A percentile compares a stretch with the other conserved stretches of the same genome.
Evolutionary conservation across 2,329 filamentous ascomycete species (phyloP).

Genomic region (Xylariaceae sp.): DNA sequence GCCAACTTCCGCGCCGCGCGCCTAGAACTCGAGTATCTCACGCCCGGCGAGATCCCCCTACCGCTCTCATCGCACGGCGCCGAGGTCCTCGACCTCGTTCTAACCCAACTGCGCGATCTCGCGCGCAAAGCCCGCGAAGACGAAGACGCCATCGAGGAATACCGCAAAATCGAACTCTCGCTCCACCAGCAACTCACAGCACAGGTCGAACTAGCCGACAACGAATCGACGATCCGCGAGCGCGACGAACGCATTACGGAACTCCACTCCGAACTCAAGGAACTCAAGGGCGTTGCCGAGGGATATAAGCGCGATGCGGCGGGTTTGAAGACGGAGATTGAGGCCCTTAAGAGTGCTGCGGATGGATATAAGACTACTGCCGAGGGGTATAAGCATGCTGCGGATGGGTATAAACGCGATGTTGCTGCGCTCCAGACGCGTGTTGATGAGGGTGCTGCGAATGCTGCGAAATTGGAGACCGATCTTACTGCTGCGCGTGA

Average conservation of each 20-base stretch:
- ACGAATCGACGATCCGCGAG: conserved; percentile 32
- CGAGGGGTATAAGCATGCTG: too few species aligned
- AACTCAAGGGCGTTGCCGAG: conserved; percentile 35
- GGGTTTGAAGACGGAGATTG: conserved; percentile 49
- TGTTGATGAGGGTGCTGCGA: conserved; percentile 29
- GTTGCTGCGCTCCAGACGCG: conserved; percentile 49
- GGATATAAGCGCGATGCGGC: conserved; percentile 50
- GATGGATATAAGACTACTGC: too few species aligned
- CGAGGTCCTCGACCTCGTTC: conserved; percentile 51
- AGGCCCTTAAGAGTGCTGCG: neutral
- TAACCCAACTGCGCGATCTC: conserved; percentile 46
- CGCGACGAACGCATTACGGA: conserved; percentile 40
- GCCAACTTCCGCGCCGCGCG: conserved; percentile 51
- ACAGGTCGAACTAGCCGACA: conserved; percentile 22
- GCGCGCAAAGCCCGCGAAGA: conserved; percentile 42
- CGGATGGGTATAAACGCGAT: conserved; percentile 47
- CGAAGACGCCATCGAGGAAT: conserved; percentile 55
- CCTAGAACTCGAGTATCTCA: conserved; percentile 57
- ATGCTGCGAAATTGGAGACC: conserved; percentile 13
- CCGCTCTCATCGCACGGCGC: conserved; percentile 49
- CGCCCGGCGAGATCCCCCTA: conserved; percentile 52
- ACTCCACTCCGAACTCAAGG: conserved; percentile 45
- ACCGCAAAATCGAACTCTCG: conserved; percentile 51
- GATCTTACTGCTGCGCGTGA: neutral
- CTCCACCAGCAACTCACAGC: conserved; percentile 53